Evolutionary conservation across 202 grass and related monocot genomes (phyloP), one percentile per base, ranked within the genome.

Genomic region (Bolboschoenoplectus hybrid): DNA sequence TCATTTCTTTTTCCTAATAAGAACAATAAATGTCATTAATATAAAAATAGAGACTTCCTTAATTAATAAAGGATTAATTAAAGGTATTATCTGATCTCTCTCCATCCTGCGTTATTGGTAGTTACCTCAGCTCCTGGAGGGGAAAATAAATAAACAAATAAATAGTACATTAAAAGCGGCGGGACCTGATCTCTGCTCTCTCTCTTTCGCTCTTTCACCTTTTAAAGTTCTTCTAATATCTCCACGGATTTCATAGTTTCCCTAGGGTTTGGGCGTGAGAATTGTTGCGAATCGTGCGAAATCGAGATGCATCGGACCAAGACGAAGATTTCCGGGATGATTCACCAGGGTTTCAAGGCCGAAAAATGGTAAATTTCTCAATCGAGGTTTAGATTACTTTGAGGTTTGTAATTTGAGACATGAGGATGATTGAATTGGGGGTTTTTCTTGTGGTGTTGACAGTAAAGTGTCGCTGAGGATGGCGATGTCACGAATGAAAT

Each of bases 401-500:
- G 8, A 38, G 56, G 14, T 79, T 14, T 52, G n/a, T 7, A 20
- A 40, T 63, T 14, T 51, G 39, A 32, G 17, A 58, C 34, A 8
- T 69, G 26, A 55, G 56, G 4, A 19, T 4, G 12, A 45, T 74
- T 26, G 12, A 35, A 35, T 38, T 62, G 43, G 52, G 19, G 63
- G 49, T 36, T 85, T 56, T 17, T 9, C 62, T 11, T 78, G 47
- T 6, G 67, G 69, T 34, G 32, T 43, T 7, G 19, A 12, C 97
- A 99, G 97, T 81, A 99, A 99, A 89, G 93, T 89, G n/a, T 85
- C 93, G 58, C 85, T 99, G 80, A 87, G 87, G 91, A 94, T 99
- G 85, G 93, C 88, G 63, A 55, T 92, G 93, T 90, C 93, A 16
- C 89, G 97, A 81, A 92, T 99, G 74, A 99, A 96, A 88, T 85